These are phyloP conservation scores for Symbiodinium natans DNA, from an alignment of 73 alveolate species.

Conservation along the genomic window DNA sequence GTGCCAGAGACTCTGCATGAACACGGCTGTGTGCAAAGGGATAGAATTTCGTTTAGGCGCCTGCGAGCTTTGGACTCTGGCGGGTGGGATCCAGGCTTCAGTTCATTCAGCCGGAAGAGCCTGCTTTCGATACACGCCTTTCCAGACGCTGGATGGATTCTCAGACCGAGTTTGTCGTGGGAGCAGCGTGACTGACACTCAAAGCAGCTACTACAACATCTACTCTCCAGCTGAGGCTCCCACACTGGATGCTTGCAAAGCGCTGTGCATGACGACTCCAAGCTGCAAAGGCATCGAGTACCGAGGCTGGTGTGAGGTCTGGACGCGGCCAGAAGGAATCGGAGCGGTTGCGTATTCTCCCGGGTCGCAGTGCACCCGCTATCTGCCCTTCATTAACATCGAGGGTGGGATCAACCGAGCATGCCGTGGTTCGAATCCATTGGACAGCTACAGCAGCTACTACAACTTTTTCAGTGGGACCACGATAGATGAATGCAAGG, in stretches of 20 bases:
- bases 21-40: constrained; percentile 26
- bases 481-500: constrained; percentile 13
- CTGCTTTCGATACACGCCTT: constrained; percentile 36
- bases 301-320: constrained; percentile 54
- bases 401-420: constrained; percentile 41
- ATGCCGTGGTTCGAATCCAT: constrained; percentile 1
- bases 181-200: constrained; percentile 12
- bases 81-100: constrained; percentile 54
- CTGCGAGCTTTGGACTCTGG: constrained; percentile 14
- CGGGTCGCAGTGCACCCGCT: constrained; percentile 40
- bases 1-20: constrained; percentile 26
- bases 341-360: constrained; percentile 16
- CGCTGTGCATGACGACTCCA: not conserved
- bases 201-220: constrained; percentile 25
- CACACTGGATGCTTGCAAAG: constrained; percentile 37
- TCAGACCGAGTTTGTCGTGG: constrained; percentile 35
- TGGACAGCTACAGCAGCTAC: constrained; percentile 8
- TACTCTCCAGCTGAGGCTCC: constrained; percentile 32
- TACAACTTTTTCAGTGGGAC: not conserved
- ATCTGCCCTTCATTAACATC: constrained; percentile 9
- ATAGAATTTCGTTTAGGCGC: constrained; percentile 26
- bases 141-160: constrained; percentile 38
- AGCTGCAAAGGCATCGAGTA: constrained; percentile 42
- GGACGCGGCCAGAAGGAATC: constrained; percentile 35
- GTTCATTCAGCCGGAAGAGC: constrained; percentile 27